These are phyloP conservation scores for Phialocephala subalpina DNA, from an alignment of 2,329 filamentous ascomycete genomes.

Conservation along the genomic window DNA sequence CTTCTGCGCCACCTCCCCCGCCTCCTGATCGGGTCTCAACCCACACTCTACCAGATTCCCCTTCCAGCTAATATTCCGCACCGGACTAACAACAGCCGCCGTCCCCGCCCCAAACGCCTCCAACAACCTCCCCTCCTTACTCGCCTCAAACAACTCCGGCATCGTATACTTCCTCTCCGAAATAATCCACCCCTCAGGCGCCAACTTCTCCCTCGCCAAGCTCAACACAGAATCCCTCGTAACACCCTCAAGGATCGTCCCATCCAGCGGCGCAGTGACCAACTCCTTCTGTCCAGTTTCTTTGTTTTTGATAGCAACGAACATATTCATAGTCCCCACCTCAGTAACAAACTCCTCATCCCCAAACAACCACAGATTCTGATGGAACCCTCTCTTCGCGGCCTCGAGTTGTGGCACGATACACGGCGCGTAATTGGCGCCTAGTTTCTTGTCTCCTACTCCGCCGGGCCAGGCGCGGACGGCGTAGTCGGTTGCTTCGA, in stretches of 20 bases:
- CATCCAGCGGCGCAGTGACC: conserved; percentile 93
- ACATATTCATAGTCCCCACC: conserved; percentile 99
- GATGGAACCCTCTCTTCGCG: conserved; percentile 90
- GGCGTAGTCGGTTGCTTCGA: conserved; percentile 96
- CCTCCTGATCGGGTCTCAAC: conserved; percentile 81
- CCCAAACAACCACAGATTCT: conserved; percentile 98
- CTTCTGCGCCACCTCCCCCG: conserved; percentile 81
- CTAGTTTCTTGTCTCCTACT: conserved; percentile 97
- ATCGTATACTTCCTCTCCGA: conserved; percentile 93
- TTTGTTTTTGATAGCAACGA: conserved; percentile 84
- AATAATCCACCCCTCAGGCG: conserved; percentile 86
- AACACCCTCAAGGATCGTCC: conserved; percentile 95
- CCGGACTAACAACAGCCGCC: conserved; percentile 90
- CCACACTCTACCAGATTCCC: conserved; percentile 85
- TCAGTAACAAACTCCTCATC: conserved; percentile 96
- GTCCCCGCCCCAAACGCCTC: conserved; percentile 96
- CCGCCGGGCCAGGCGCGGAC: conserved; percentile 98
- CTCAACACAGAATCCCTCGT: conserved; percentile 90
- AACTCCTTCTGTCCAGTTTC: conserved; percentile 91
- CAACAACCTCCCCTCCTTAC: conserved; percentile 83
- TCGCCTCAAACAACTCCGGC: conserved; percentile 81
- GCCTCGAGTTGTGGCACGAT: conserved; percentile 96
- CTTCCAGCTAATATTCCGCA: conserved; percentile 89
- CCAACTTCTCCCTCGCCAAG: conserved; percentile 84
- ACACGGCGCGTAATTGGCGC: conserved; percentile 99